Evolutionary conservation across 768 basidiomycete species (phyloP).

Genomic region (Steccherinum ochraceum): DNA sequence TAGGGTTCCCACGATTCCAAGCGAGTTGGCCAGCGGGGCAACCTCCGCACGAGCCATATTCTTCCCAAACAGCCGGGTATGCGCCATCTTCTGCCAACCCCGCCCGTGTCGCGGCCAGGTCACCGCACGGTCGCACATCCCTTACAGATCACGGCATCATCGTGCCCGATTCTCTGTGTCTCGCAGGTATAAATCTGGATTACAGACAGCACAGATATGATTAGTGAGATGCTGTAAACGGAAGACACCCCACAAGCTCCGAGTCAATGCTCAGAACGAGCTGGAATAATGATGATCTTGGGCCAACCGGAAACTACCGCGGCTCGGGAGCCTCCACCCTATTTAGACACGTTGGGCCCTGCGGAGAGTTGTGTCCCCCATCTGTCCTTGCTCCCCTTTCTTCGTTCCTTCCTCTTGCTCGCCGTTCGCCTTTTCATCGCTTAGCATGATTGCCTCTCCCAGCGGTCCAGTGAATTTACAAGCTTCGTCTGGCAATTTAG

Average conservation of each 20-base stretch:
- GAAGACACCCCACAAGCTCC: not conserved
- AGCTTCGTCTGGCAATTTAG: constrained; percentile 7
- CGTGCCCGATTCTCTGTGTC: not conserved
- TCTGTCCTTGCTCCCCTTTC: not conserved
- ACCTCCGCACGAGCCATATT: no score
- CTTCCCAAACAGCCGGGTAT: no score
- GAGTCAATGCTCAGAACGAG: not conserved
- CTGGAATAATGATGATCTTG: not conserved
- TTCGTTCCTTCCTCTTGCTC: not conserved
- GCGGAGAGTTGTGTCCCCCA: not conserved
- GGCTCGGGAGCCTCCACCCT: not conserved
- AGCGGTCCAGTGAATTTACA: constrained; percentile 1
- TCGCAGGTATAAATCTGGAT: not conserved
- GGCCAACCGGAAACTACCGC: not conserved
- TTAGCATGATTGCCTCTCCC: not conserved
- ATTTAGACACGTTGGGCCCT: constrained; percentile 14
- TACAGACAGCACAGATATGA: not conserved
- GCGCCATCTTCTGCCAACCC: no score
- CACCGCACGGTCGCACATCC: no score
- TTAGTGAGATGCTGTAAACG: no score
- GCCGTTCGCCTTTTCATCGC: not conserved
- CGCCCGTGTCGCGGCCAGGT: no score
- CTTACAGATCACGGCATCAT: not conserved
- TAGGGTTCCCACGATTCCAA: not conserved
- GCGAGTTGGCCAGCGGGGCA: no score